These are phyloP conservation scores for Hypoxylon sp. DNA, from an alignment of 2,329 filamentous ascomycete species.

Conservation along the genomic window DNA sequence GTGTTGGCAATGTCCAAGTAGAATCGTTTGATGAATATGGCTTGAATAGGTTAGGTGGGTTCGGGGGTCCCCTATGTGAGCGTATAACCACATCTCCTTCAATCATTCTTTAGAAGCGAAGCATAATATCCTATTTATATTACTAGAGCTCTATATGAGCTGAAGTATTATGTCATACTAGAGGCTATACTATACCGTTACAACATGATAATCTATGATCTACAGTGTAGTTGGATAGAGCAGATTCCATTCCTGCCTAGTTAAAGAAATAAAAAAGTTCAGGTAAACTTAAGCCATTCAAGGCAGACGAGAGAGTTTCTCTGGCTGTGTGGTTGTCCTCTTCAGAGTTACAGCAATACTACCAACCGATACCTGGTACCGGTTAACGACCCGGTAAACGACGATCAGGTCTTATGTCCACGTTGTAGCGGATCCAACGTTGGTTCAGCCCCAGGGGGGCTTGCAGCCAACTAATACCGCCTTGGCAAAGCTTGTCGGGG, in stretches of 20 bases:
- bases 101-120: too few relatives aligned
- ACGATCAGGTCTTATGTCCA: conserved; percentile 8
- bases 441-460: conserved; percentile 3
- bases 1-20: too few relatives aligned
- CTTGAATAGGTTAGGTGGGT: too few relatives aligned
- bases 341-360: conserved; percentile 1
- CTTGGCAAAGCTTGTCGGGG: conserved; percentile 41
- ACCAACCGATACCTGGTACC: background rate
- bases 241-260: too few relatives aligned
- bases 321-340: background rate
- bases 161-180: background rate
- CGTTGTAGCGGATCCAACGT: background rate
- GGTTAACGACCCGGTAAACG: background rate
- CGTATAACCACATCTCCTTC: too few relatives aligned
- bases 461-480: conserved; percentile 18
- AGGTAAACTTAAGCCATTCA: background rate
- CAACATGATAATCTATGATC: background rate
- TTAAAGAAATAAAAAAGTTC: too few relatives aligned
- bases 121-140: background rate
- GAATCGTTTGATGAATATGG: too few relatives aligned
- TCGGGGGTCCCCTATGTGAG: too few relatives aligned
- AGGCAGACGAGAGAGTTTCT: background rate
- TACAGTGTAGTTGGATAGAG: background rate
- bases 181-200: background rate
- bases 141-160: background rate